phyloP scores from a whole-genome alignment of 2,329 filamentous ascomycete genomes.

The Colletotrichum godetiae region DNA sequence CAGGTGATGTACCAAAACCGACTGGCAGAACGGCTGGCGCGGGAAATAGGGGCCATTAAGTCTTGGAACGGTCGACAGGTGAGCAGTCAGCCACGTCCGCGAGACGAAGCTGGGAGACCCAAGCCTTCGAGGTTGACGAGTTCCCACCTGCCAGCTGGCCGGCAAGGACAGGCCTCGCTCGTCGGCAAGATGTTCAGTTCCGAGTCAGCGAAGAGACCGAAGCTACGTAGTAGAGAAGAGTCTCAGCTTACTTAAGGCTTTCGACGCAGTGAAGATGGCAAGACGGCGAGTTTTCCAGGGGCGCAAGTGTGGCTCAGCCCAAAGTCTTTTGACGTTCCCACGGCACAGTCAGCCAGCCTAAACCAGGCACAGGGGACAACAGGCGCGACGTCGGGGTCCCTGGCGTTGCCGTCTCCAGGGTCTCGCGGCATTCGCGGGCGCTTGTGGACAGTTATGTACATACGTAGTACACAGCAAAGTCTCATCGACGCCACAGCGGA shows the following conservation, averaged over 20 bases:
- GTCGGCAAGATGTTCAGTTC: background rate
- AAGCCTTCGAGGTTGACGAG: background rate
- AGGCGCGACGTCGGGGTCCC: background rate
- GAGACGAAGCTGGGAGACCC: slow-evolving; percentile 3
- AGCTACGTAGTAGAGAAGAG: background rate
- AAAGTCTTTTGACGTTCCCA: background rate
- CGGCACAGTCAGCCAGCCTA: background rate
- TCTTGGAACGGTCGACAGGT: background rate
- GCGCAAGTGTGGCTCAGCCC: slow-evolving; percentile 26
- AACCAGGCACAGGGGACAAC: background rate
- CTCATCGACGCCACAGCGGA: slow-evolving; percentile 1
- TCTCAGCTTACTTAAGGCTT: background rate
- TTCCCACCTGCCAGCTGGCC: slow-evolving; percentile 23
- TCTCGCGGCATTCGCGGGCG: background rate
- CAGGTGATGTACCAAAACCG: background rate
- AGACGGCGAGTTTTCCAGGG: background rate
- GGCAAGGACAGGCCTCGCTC: slow-evolving; percentile 6
- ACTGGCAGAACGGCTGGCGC: background rate
- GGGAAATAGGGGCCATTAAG: background rate
- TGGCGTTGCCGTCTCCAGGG: slow-evolving; percentile 1
- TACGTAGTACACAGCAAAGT: background rate
- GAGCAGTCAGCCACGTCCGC: slow-evolving; percentile 12
- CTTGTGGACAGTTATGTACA: background rate
- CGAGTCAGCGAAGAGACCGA: background rate
- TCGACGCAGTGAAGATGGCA: background rate